phyloP scores from a whole-genome alignment of 2,329 filamentous ascomycete species.

The Bipolaris gigantea region DNA sequence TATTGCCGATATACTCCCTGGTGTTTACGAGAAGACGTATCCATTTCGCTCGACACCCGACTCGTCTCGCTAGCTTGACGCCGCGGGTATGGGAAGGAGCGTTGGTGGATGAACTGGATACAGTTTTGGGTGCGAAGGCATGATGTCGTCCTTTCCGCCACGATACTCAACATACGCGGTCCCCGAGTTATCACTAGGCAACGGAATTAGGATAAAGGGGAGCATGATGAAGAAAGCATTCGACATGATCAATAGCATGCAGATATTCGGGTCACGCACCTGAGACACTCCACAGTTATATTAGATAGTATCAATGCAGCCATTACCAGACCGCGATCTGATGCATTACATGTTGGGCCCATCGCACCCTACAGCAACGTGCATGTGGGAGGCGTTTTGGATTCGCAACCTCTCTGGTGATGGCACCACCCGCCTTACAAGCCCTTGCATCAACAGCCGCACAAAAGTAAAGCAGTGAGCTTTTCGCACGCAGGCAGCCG shows the following conservation, averaged over 20 bases:
- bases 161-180: background rate
- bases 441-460: constrained; percentile 3
- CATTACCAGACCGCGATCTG: background rate
- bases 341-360: background rate
- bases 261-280: background rate
- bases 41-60: background rate
- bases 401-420: background rate
- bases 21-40: background rate
- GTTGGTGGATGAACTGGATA: background rate
- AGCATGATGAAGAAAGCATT: constrained; percentile 1
- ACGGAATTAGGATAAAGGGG: constrained; percentile 1
- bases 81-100: background rate
- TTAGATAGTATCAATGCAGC: constrained; percentile 10
- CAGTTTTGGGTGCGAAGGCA: background rate
- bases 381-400: background rate
- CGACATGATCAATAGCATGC: constrained; percentile 5
- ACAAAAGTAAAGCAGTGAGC: background rate
- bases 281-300: background rate
- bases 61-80: background rate
- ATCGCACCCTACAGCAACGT: background rate
- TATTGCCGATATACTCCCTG: background rate
- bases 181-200: background rate
- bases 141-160: background rate
- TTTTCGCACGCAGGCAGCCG: background rate
- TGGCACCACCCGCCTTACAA: constrained; percentile 3